Evolutionary conservation across 2,329 filamentous ascomycete genomes (phyloP).

Genomic region (Ascochyta lentis): DNA sequence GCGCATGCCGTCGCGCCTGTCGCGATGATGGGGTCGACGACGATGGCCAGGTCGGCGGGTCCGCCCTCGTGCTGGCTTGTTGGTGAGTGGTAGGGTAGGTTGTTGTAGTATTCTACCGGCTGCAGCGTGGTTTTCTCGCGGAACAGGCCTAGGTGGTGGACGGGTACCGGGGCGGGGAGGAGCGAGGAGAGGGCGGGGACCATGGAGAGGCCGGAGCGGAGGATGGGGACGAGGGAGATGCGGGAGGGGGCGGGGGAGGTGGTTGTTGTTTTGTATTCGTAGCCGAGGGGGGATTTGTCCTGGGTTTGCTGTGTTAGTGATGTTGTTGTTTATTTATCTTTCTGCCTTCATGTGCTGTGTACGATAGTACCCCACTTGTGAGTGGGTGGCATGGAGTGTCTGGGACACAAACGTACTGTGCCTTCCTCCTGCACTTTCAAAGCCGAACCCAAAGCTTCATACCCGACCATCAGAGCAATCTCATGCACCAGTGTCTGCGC

Average conservation of each 20-base stretch:
- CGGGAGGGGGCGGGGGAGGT: slow-evolving; percentile 68
- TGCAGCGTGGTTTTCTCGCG: slow-evolving; percentile 86
- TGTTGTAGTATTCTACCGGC: slow-evolving; percentile 98
- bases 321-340: neutral
- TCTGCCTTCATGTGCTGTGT: too few relatives aligned
- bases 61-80: slow-evolving; percentile 50
- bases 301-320: slow-evolving; percentile 45
- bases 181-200: slow-evolving; percentile 84
- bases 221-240: slow-evolving; percentile 86
- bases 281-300: slow-evolving; percentile 81
- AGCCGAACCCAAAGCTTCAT: slow-evolving; percentile 75
- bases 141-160: slow-evolving; percentile 95
- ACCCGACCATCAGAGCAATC: slow-evolving; percentile 80
- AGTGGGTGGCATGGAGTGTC: neutral
- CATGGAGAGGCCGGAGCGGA: slow-evolving; percentile 92
- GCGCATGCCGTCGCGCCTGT: slow-evolving; percentile 90
- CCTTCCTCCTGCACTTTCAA: slow-evolving; percentile 65
- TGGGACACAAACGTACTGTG: slow-evolving; percentile 61
- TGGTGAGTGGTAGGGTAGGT: slow-evolving; percentile 76
- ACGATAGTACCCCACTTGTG: neutral
- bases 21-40: slow-evolving; percentile 92
- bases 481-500: slow-evolving; percentile 85
- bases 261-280: slow-evolving; percentile 71
- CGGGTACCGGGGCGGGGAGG: slow-evolving; percentile 78
- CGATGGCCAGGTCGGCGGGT: slow-evolving; percentile 71